A percentile compares a stretch with the other conserved stretches of the same genome.
phyloP scores from a whole-genome alignment of 2,329 filamentous ascomycete genomes.

The Neopestalotiopsis clavispora region DNA sequence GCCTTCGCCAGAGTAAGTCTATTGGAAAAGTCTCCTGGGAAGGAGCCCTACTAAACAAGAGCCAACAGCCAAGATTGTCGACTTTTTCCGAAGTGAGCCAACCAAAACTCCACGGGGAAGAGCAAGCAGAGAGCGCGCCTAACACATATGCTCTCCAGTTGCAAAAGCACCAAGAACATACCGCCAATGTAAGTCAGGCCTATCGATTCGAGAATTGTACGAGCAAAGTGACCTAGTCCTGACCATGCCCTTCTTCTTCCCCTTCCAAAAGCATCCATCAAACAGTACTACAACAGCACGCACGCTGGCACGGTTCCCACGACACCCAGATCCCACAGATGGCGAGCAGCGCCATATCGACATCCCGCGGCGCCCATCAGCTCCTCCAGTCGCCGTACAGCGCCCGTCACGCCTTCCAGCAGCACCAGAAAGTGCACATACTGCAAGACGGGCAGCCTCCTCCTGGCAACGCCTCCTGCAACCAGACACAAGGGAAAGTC shows the following conservation, averaged over 20 bases:
- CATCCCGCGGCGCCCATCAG: neutral
- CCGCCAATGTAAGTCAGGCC: neutral
- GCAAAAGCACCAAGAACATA: neutral
- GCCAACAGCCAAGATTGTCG: neutral
- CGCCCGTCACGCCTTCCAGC: neutral
- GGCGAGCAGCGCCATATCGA: neutral
- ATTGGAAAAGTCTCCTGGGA: too few species aligned
- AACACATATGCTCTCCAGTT: neutral
- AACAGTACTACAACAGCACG: slow-evolving; percentile 1
- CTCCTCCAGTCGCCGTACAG: neutral
- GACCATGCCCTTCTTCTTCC: neutral
- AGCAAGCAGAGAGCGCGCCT: neutral
- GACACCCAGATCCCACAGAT: neutral
- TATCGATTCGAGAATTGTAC: neutral
- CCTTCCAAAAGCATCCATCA: neutral
- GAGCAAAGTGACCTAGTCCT: neutral
- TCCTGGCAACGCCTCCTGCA: neutral
- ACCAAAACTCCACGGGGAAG: neutral
- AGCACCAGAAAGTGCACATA: neutral
- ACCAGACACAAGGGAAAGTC: neutral
- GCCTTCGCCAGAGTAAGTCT: neutral
- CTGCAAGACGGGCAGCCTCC: neutral
- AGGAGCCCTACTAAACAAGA: neutral
- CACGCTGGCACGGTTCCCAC: neutral
- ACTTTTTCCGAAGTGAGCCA: neutral